These are phyloP conservation scores for Canna indica DNA, from an alignment of 176 grass and related monocot genomes.

Conservation along the genomic window DNA sequence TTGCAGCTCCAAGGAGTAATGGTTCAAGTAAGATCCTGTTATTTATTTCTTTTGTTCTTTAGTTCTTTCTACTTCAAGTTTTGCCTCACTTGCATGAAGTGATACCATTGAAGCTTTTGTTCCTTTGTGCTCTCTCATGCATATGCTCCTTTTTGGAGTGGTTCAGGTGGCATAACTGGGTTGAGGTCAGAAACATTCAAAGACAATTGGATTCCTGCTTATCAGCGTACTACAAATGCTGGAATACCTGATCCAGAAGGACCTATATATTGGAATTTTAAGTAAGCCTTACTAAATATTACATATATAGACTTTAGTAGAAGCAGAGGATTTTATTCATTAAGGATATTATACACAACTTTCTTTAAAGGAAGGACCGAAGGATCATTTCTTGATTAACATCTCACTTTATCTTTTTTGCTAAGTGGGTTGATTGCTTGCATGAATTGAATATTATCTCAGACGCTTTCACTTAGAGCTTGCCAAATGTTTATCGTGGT, in stretches of 20 bases:
- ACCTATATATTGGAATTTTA: constrained; percentile 96
- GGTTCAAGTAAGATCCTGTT: constrained; percentile 57
- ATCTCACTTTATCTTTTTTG: too few relatives aligned
- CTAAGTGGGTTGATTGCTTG: too few relatives aligned
- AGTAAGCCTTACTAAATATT: constrained; percentile 47
- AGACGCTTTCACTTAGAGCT: too few relatives aligned
- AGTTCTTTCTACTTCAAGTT: not conserved
- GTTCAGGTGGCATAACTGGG: constrained; percentile 72
- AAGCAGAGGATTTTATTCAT: not conserved
- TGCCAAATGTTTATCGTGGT: too few relatives aligned
- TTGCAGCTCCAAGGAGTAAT: constrained; percentile 76
- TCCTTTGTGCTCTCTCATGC: constrained; percentile 20
- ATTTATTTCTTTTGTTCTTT: constrained; percentile 13
- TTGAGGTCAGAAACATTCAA: constrained; percentile 68
- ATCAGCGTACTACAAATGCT: constrained; percentile 90
- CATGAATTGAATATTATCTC: too few relatives aligned
- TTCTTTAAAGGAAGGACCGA: not conserved
- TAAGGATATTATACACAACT: not conserved
- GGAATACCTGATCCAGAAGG: constrained; percentile 86
- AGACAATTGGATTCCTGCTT: constrained; percentile 86
- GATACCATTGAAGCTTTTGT: not conserved
- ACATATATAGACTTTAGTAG: not conserved
- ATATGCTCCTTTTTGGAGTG: constrained; percentile 11
- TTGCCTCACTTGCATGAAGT: not conserved
- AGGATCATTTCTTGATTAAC: too few relatives aligned